These are phyloP conservation scores for Xylaria curta DNA, from an alignment of 495 filamentous ascomycete species.

Conservation along the genomic window DNA sequence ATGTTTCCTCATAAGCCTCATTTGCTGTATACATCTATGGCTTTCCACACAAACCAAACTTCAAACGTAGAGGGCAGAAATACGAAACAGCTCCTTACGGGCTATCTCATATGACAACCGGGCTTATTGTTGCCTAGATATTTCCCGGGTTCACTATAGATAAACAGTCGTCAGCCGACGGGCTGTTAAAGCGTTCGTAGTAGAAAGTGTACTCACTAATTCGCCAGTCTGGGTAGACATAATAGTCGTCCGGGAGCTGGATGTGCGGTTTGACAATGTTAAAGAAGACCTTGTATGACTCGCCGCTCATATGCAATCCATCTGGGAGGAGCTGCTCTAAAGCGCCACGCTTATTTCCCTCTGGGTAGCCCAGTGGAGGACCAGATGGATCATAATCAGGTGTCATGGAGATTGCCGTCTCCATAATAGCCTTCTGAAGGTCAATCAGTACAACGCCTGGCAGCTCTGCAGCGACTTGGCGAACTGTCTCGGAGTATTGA, in stretches of 20 bases:
- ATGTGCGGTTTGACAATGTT: conserved; percentile 51
- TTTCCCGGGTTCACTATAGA: conserved; percentile 26
- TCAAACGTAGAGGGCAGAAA: neutral
- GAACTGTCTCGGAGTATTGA: conserved; percentile 71
- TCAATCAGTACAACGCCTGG: conserved; percentile 70
- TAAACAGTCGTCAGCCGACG: neutral
- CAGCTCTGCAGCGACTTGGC: conserved; percentile 67
- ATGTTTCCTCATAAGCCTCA: neutral
- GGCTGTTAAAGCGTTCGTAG: neutral
- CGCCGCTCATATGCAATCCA: conserved; percentile 60
- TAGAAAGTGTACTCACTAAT: conserved; percentile 21
- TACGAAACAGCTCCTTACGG: neutral
- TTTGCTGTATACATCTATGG: neutral
- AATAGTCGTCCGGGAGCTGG: conserved; percentile 39
- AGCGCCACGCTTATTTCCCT: conserved; percentile 49
- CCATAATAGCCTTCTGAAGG: conserved; percentile 76
- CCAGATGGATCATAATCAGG: conserved; percentile 49
- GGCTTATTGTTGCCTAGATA: neutral
- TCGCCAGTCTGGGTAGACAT: conserved; percentile 53
- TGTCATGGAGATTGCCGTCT: conserved; percentile 53
- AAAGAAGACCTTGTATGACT: conserved; percentile 56
- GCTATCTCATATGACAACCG: neutral
- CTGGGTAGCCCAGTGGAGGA: conserved; percentile 48
- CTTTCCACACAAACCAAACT: neutral
- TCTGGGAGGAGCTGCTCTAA: conserved; percentile 58